phyloP scores from a whole-genome alignment of 108 stramenopile species.

The Pseudonitzschia multiseries region DNA sequence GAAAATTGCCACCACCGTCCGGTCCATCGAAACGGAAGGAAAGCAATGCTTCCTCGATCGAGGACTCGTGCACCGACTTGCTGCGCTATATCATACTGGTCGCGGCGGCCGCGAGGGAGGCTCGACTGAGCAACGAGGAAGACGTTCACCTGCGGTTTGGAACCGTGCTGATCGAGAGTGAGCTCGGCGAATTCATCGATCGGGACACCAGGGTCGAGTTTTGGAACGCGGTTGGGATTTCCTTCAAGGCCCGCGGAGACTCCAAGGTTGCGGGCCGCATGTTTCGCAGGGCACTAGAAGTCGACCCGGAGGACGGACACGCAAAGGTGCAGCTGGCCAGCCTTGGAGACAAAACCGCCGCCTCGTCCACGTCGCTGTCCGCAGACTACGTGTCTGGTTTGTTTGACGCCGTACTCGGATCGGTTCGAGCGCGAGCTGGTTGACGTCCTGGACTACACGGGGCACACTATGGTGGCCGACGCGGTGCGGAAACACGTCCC shows the following conservation, averaged over 20 bases:
- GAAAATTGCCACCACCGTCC: too few relatives aligned
- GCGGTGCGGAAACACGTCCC: not conserved
- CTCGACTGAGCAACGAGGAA: too few relatives aligned
- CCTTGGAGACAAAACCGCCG: slow-evolving; percentile 1
- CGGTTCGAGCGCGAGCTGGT: slow-evolving; percentile 25
- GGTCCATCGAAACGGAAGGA: too few relatives aligned
- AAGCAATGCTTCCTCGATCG: too few relatives aligned
- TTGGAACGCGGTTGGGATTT: too few relatives aligned
- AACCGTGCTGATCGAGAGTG: too few relatives aligned
- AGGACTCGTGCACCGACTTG: too few relatives aligned
- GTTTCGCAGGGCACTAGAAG: slow-evolving; percentile 12
- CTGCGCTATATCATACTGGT: too few relatives aligned
- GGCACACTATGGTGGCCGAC: slow-evolving; percentile 11
- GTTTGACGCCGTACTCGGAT: slow-evolving; percentile 21
- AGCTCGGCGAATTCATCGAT: too few relatives aligned
- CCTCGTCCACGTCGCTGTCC: not conserved
- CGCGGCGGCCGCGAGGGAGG: too few relatives aligned
- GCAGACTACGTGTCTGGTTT: slow-evolving; percentile 21
- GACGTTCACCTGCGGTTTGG: too few relatives aligned
- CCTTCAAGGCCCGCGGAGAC: not conserved
- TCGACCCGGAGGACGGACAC: slow-evolving; percentile 17
- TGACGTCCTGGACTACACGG: slow-evolving; percentile 13
- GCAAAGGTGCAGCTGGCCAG: slow-evolving; percentile 17
- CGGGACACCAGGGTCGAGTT: too few relatives aligned
- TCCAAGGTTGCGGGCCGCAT: not conserved